phyloP scores from a whole-genome alignment of 1,284 basidiomycete species.

The Phellopilus nigrolimitatus region DNA sequence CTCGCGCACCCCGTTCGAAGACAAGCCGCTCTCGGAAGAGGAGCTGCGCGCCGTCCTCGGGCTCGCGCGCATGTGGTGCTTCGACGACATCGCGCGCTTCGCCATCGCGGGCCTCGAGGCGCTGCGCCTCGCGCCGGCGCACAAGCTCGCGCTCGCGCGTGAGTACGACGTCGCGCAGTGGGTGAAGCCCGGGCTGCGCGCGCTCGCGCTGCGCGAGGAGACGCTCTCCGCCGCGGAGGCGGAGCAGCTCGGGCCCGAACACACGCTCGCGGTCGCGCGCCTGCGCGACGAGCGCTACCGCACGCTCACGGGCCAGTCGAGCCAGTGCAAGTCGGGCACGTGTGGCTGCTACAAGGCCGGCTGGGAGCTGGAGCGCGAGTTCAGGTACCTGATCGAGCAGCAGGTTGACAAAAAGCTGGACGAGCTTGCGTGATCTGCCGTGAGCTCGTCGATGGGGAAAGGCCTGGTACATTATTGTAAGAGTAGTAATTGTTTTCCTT shows the following conservation, averaged over 20 bases:
- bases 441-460: too few species aligned
- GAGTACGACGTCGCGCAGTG: slow-evolving; percentile 7
- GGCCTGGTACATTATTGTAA: too few species aligned
- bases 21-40: background rate
- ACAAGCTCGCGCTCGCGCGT: slow-evolving; percentile 8
- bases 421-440: too few species aligned
- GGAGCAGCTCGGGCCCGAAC: slow-evolving; percentile 4
- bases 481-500: too few species aligned
- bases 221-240: slow-evolving; percentile 9
- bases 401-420: background rate
- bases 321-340: too few species aligned
- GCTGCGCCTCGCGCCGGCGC: background rate
- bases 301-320: too few species aligned
- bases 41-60: slow-evolving; percentile 7
- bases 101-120: slow-evolving; percentile 5
- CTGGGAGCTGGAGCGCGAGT: background rate
- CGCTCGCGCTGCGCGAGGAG: slow-evolving; percentile 1
- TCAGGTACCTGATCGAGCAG: background rate
- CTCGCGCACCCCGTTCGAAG: background rate
- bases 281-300: background rate
- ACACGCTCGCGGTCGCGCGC: background rate
- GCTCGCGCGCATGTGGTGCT: slow-evolving; percentile 14
- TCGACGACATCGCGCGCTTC: background rate
- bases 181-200: background rate
- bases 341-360: background rate